These are phyloP conservation scores for Tuber melanosporum DNA, from an alignment of 495 filamentous ascomycete genomes.

Conservation along the genomic window DNA sequence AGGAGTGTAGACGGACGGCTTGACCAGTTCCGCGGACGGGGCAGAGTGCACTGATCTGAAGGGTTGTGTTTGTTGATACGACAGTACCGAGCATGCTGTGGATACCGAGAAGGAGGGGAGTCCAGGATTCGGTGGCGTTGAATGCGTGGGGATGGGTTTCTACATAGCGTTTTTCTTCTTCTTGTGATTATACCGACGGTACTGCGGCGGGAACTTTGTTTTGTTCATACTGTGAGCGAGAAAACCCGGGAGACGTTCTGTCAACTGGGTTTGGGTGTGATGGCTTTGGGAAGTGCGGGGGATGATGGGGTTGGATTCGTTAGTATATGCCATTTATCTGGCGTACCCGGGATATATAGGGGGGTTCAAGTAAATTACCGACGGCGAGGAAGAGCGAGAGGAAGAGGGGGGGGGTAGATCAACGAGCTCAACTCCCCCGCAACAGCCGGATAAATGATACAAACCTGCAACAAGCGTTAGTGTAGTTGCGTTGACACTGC, in stretches of 20 bases:
- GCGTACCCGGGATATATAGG: background rate
- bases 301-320: constrained; percentile 37
- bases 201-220: too few species aligned
- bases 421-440: constrained; percentile 56
- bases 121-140: constrained; percentile 44
- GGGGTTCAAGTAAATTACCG: too few species aligned
- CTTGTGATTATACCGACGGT: too few species aligned
- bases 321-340: constrained; percentile 2
- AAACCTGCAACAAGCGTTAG: constrained; percentile 50
- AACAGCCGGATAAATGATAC: constrained; percentile 48
- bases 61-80: too few species aligned
- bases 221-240: too few species aligned
- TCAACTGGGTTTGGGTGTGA: constrained; percentile 53
- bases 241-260: too few species aligned
- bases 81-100: too few species aligned
- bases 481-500: constrained; percentile 54
- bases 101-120: too few species aligned
- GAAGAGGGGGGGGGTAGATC: constrained; percentile 47
- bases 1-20: too few species aligned
- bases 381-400: constrained; percentile 37
- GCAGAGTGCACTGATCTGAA: constrained; percentile 54
- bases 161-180: too few species aligned
- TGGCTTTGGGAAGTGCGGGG: constrained; percentile 55
- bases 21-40: background rate
- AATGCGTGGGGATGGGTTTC: too few species aligned